Percentiles rank a stretch among this genome's conserved stretches.
phyloP scores from a whole-genome alignment of 73 alveolate genomes.

The Paramecium sexaurelia region DNA sequence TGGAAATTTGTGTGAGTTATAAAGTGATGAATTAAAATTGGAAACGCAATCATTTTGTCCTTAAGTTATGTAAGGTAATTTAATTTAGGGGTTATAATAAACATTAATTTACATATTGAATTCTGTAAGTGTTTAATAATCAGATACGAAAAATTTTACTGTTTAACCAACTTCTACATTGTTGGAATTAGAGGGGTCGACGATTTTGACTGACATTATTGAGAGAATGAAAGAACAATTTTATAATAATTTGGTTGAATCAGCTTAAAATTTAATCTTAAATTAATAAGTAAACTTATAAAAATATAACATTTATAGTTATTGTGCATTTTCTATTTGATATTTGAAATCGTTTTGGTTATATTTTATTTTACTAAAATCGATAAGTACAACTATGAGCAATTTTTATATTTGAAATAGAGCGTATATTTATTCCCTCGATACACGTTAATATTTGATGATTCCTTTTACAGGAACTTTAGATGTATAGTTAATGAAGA shows the following conservation, averaged over 20 bases:
- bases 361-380: not conserved
- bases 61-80: constrained; percentile 17
- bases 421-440: constrained; percentile 25
- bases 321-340: not conserved
- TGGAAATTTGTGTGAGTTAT: constrained; percentile 20
- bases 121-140: not conserved
- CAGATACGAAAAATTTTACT: constrained; percentile 13
- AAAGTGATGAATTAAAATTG: not conserved
- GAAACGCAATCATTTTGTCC: constrained; percentile 3
- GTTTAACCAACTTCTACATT: not conserved
- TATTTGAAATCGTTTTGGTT: not conserved
- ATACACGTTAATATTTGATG: constrained; percentile 3
- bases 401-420: not conserved
- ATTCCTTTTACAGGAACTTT: constrained; percentile 8
- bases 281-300: not conserved
- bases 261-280: not conserved
- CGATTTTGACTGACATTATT: not conserved
- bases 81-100: not conserved
- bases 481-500: not conserved
- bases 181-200: constrained; percentile 28
- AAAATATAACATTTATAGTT: not conserved
- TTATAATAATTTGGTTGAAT: not conserved
- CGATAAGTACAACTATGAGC: not conserved
- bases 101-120: not conserved
- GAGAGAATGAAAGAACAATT: not conserved